Conservation (phyloP, 2,329 filamentous ascomycete genomes). For the Metarhizium guizhouense region DNA sequence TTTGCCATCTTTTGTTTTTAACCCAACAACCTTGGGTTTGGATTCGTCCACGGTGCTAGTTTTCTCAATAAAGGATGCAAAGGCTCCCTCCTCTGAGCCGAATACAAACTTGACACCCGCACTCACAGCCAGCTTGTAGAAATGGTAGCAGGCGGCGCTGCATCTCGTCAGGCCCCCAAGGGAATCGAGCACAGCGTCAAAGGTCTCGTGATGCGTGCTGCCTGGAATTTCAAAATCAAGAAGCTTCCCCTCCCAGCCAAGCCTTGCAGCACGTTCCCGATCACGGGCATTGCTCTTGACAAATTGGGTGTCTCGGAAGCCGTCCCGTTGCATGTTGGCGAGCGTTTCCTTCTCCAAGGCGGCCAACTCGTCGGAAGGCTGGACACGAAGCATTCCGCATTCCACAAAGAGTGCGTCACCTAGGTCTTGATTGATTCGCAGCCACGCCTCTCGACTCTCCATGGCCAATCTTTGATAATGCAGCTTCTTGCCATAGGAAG, state of each 20-base stretch:
- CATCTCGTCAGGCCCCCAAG: conserved; percentile 15
- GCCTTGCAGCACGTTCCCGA: conserved; percentile 8
- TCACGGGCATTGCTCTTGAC: conserved; percentile 12
- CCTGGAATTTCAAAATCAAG: conserved; percentile 15
- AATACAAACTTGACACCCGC: conserved; percentile 18
- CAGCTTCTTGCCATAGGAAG: conserved; percentile 15
- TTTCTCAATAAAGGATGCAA: conserved; percentile 11
- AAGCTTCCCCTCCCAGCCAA: conserved; percentile 14
- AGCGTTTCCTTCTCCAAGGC: conserved; percentile 15
- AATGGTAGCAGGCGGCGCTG: conserved; percentile 13
- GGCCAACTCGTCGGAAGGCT: conserved; percentile 12
- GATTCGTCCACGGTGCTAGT: not conserved
- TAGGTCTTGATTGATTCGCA: conserved; percentile 9
- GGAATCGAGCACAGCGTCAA: conserved; percentile 16
- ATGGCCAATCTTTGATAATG: conserved; percentile 17
- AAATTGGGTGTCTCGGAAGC: conserved; percentile 15
- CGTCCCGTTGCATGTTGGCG: conserved; percentile 14
- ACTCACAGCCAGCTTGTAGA: conserved; percentile 10
- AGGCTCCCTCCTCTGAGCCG: conserved; percentile 15
- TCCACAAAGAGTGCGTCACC: conserved; percentile 10
- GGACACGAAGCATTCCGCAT: conserved; percentile 18
- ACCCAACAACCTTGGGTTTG: conserved; percentile 1
- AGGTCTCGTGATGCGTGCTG: conserved; percentile 2
- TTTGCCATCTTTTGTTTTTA: conserved; percentile 9
- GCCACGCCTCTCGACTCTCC: conserved; percentile 15